phyloP scores from a whole-genome alignment of 2,329 filamentous ascomycete genomes.

The Aspergillus eucalypticola region DNA sequence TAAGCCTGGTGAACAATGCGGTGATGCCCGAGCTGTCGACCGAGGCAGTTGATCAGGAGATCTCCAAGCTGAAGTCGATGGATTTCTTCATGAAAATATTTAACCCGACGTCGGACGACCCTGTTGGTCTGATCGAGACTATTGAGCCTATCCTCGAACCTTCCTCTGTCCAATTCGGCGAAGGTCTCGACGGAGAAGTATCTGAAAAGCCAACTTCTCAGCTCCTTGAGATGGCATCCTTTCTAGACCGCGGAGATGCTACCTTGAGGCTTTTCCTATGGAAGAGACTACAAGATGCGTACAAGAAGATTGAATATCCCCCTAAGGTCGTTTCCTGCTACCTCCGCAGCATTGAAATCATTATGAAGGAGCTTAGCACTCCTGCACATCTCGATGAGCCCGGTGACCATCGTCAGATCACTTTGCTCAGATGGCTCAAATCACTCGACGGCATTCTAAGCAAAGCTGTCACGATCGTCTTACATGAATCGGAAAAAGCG shows the following conservation, averaged over 20 bases:
- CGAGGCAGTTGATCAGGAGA: slow-evolving; percentile 82
- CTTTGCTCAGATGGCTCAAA: slow-evolving; percentile 74
- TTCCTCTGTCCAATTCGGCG: slow-evolving; percentile 34
- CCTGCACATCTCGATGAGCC: slow-evolving; percentile 57
- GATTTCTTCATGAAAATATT: slow-evolving; percentile 94
- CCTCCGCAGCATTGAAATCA: slow-evolving; percentile 79
- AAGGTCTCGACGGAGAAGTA: slow-evolving; percentile 20
- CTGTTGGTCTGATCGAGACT: slow-evolving; percentile 82
- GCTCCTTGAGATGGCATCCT: slow-evolving; percentile 78
- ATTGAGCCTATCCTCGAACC: slow-evolving; percentile 89
- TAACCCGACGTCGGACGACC: slow-evolving; percentile 76
- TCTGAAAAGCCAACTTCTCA: slow-evolving; percentile 51
- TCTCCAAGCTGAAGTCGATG: slow-evolving; percentile 90
- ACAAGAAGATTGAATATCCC: slow-evolving; percentile 77
- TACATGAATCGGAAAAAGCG: slow-evolving; percentile 63
- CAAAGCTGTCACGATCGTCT: slow-evolving; percentile 67
- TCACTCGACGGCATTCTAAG: slow-evolving; percentile 75
- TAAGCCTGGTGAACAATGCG: slow-evolving; percentile 76
- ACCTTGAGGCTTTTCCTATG: slow-evolving; percentile 85
- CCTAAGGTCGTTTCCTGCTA: slow-evolving; percentile 89
- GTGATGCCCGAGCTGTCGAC: slow-evolving; percentile 85
- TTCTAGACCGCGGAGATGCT: slow-evolving; percentile 77
- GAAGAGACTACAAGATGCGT: slow-evolving; percentile 87
- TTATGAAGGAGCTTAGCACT: slow-evolving; percentile 69
- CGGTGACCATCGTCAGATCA: slow-evolving; percentile 65